These are phyloP conservation scores for Pyrus pyrifolia DNA, from an alignment of 306 rosid genomes.

Conservation along the genomic window DNA sequence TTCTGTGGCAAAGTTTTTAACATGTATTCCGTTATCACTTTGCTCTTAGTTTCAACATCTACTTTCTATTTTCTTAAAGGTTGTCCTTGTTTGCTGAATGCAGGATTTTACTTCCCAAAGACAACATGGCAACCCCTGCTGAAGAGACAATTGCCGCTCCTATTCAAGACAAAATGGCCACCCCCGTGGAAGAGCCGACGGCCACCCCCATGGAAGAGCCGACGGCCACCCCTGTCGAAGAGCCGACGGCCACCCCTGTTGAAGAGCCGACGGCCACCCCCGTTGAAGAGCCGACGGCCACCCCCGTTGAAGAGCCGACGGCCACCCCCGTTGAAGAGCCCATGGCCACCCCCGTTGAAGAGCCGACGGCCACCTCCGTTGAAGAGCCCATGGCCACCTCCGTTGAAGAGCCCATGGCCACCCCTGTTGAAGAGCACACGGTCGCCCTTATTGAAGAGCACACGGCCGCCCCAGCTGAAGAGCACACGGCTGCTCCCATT, in stretches of 20 bases:
- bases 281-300: constrained; percentile 16
- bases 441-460: neutral
- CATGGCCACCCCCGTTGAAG: neutral
- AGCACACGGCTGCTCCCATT: neutral
- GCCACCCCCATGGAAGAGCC: constrained; percentile 17
- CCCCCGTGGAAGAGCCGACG: neutral
- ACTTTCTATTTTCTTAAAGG: neutral
- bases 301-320: neutral
- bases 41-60: neutral
- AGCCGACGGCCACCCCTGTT: neutral
- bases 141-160: too few relatives aligned
- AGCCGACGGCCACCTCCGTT: constrained; percentile 1
- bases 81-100: constrained; percentile 1
- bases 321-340: constrained; percentile 1
- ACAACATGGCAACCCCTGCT: constrained; percentile 24
- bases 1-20: neutral
- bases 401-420: constrained; percentile 14
- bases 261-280: neutral
- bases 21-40: neutral
- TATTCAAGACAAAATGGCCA: too few relatives aligned
- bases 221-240: neutral
- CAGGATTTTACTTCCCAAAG: constrained; percentile 27
- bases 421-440: neutral
- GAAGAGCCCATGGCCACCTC: neutral
- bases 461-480: neutral